Percentiles rank a stretch among this genome's conserved stretches.
phyloP scores from a whole-genome alignment of 2,329 filamentous ascomycete genomes.

The Aureobasidium vineae region DNA sequence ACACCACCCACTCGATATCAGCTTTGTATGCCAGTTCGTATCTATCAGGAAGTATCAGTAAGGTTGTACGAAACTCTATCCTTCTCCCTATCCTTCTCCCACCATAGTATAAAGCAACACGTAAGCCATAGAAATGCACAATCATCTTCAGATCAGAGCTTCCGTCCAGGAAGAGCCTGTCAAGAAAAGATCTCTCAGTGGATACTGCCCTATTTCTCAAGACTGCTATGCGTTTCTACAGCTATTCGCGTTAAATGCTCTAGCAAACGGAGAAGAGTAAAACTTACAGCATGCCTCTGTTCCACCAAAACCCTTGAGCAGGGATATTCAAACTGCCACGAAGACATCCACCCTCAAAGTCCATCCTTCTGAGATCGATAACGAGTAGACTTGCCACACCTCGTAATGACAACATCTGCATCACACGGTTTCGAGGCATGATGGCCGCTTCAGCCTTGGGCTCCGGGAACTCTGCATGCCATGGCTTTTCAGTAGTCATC shows the following conservation, averaged over 20 bases:
- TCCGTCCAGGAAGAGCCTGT: too few relatives aligned
- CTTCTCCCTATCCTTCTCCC: too few relatives aligned
- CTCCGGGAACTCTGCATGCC: constrained; percentile 46
- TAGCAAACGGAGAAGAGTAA: too few relatives aligned
- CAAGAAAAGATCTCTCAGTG: too few relatives aligned
- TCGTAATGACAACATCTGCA: constrained; percentile 39
- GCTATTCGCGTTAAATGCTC: too few relatives aligned
- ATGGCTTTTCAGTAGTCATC: constrained; percentile 33
- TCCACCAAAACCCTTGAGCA: constrained; percentile 50
- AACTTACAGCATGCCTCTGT: constrained; percentile 41
- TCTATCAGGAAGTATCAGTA: neutral
- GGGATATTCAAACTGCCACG: constrained; percentile 49
- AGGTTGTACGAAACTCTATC: neutral
- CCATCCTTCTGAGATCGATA: constrained; percentile 49
- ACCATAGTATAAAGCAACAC: too few relatives aligned
- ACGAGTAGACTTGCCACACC: constrained; percentile 42
- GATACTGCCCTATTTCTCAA: too few relatives aligned
- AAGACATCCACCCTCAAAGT: constrained; percentile 47
- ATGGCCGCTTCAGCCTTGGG: constrained; percentile 41
- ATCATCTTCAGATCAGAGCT: too few relatives aligned
- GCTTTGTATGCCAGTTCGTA: constrained; percentile 47
- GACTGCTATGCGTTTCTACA: too few relatives aligned
- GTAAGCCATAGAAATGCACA: too few relatives aligned
- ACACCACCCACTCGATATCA: constrained; percentile 48
- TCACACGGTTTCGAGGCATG: constrained; percentile 41